Evolutionary conservation across 768 basidiomycete genomes (phyloP).

Genomic region (Arthromyces matolae): DNA sequence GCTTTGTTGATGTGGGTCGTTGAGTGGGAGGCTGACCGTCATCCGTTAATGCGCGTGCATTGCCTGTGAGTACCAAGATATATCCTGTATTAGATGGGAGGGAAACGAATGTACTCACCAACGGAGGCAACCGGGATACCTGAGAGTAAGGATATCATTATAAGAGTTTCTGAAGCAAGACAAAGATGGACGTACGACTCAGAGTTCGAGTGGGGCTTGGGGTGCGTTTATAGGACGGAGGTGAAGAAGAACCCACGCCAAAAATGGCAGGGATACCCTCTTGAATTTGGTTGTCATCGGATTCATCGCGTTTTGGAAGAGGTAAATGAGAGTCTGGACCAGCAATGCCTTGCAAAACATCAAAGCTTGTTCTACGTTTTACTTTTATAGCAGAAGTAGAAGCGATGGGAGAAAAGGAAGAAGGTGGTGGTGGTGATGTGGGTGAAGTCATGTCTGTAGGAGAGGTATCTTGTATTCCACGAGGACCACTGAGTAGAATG

Average conservation of each 20-base stretch:
- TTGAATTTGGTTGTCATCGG: constrained; percentile 54
- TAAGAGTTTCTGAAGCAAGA: constrained; percentile 12
- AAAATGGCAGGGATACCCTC: constrained; percentile 73
- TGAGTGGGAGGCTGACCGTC: constrained; percentile 48
- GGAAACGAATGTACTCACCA: constrained; percentile 44
- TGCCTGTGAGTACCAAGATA: constrained; percentile 48
- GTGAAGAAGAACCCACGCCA: constrained; percentile 34
- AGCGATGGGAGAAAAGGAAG: constrained; percentile 22
- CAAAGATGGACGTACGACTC: constrained; percentile 59
- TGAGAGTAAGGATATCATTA: constrained; percentile 28
- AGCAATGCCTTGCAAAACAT: constrained; percentile 64
- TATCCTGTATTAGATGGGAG: constrained; percentile 17
- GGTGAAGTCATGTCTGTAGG: constrained; percentile 31
- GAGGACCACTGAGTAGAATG: constrained; percentile 61
- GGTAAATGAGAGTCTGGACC: constrained; percentile 76
- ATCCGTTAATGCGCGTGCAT: constrained; percentile 80
- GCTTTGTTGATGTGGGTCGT: constrained; percentile 26
- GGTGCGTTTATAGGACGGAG: constrained; percentile 43
- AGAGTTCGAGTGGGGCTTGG: constrained; percentile 75
- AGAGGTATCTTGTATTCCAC: constrained; percentile 43
- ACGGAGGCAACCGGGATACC: constrained; percentile 78
- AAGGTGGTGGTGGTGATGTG: constrained; percentile 29
- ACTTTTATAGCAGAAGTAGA: constrained; percentile 43
- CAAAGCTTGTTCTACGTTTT: constrained; percentile 66
- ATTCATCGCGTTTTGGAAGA: constrained; percentile 54